Evolutionary conservation across 306 rosid genomes (phyloP), one percentile per base, ranked within the genome.

Genomic region (Senna siamea): DNA sequence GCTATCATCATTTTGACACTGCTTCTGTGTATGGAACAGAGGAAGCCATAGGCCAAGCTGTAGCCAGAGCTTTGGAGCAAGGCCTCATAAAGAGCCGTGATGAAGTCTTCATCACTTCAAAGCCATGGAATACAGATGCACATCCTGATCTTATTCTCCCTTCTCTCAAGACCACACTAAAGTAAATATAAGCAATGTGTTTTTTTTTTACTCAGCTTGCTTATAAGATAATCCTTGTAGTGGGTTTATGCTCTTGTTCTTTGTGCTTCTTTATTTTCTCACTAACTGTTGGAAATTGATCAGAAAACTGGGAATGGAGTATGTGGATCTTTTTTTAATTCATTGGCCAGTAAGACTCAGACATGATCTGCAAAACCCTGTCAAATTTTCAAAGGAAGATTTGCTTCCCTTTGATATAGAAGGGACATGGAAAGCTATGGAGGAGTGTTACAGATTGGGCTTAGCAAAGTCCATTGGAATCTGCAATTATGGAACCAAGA

Each of bases 31-130:
- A 84, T 74, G 79, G 85, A 6, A 77, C 85, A 32, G 88, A 84
- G 66, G 81, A 80, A 78, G 83, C 85, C 12, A 66, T 84, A 22
- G 88, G 85, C 7, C 15, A 80, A 15, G 85, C 83, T 19, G 66
- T 84, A 58, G 32, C 44, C 15, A 77, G 74, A 74, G 85, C 85
- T 58, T 5, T 80, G 18, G 73, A 80, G 4, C 22, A 32, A 18
- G 95, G 88, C 1, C 85, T 89, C 26, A 38, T 91, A 10, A 66
- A 80, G 17, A 76, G 81, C 14, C 59, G 89, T 30, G 82, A 87
- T 20, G 88, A 91, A 54, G 71, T 87, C 47, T 89, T 91, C 69
- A 78, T 89, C 66, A 82, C 88, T 70, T 72, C 93, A 60, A 90
- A 90, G 83, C 89, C 87, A 9, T 86, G 86, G 81, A 44, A 61